Percentiles rank a stretch among this genome's conserved stretches.
These are phyloP conservation scores for Lepidium aucheri DNA, from an alignment of 345 rosid species.

Conservation along the genomic window DNA sequence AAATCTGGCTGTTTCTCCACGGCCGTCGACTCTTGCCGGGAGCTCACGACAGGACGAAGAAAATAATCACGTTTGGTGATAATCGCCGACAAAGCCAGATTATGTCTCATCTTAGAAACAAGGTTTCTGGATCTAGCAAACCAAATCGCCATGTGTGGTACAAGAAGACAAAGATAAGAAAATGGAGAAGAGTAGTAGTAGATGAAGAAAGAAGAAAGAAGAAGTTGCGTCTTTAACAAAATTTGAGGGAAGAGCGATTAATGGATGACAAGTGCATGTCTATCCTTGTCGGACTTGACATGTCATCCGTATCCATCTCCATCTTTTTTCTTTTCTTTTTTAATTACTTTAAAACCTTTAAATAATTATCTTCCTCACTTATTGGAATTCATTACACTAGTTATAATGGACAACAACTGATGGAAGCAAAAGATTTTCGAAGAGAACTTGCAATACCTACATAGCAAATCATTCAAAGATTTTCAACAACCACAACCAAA, in stretches of 20 bases:
- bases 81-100: constrained; percentile 6
- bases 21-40: constrained; percentile 35
- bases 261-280: constrained; percentile 24
- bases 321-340: not conserved
- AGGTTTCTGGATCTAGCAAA: constrained; percentile 34
- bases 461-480: not conserved
- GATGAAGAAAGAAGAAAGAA: not conserved
- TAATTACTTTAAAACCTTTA: not conserved
- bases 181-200: not conserved
- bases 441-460: too few species aligned
- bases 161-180: not conserved
- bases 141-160: constrained; percentile 33
- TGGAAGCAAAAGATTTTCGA: not conserved
- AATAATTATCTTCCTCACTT: not conserved
- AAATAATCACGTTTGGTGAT: not conserved
- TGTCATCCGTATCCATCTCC: constrained; percentile 23
- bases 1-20: constrained; percentile 31
- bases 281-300: constrained; percentile 26
- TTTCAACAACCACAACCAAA: constrained; percentile 15
- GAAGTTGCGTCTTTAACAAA: constrained; percentile 1
- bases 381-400: not conserved
- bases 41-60: not conserved
- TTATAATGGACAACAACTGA: not conserved
- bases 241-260: not conserved
- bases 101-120: constrained; percentile 20